These are phyloP conservation scores for Geotrichum siamense DNA, from an alignment of 1,139 yeast species.

Conservation along the genomic window DNA sequence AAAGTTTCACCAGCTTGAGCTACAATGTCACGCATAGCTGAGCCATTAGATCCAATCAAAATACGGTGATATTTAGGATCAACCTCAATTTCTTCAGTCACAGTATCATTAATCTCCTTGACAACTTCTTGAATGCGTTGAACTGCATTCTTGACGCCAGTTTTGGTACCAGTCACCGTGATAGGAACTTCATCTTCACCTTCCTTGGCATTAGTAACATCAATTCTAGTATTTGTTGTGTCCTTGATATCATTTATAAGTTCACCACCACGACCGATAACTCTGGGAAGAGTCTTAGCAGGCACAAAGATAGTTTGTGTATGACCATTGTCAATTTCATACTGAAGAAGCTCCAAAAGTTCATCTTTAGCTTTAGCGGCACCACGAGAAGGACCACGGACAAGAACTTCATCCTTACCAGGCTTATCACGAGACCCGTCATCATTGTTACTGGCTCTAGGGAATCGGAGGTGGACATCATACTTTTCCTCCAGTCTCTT, in stretches of 20 bases:
- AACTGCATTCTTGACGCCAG: constrained; percentile 71
- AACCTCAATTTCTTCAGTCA: constrained; percentile 56
- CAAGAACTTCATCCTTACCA: constrained; percentile 54
- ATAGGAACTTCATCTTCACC: constrained; percentile 42
- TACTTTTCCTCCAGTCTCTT: constrained; percentile 88
- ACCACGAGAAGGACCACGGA: constrained; percentile 89
- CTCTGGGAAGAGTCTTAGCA: constrained; percentile 62
- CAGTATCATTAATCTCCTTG: constrained; percentile 58
- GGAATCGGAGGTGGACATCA: constrained; percentile 74
- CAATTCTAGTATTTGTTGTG: constrained; percentile 69
- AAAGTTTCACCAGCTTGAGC: constrained; percentile 60
- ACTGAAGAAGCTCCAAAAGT: constrained; percentile 71
- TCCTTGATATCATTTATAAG: constrained; percentile 76
- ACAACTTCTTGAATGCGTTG: constrained; percentile 57
- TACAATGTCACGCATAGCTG: constrained; percentile 66
- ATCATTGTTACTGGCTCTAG: constrained; percentile 34
- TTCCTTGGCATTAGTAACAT: constrained; percentile 44
- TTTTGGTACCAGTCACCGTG: constrained; percentile 70
- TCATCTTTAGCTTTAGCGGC: constrained; percentile 84
- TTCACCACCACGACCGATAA: constrained; percentile 87
- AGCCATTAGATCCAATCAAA: constrained; percentile 77
- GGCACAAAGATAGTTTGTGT: constrained; percentile 60
- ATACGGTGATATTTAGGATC: constrained; percentile 73
- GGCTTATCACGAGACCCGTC: constrained; percentile 31
- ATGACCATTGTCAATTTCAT: constrained; percentile 82